Evolutionary conservation across 345 rosid genomes (phyloP), one percentile per base, ranked within the genome.

Genomic region (Adansonia digitata): DNA sequence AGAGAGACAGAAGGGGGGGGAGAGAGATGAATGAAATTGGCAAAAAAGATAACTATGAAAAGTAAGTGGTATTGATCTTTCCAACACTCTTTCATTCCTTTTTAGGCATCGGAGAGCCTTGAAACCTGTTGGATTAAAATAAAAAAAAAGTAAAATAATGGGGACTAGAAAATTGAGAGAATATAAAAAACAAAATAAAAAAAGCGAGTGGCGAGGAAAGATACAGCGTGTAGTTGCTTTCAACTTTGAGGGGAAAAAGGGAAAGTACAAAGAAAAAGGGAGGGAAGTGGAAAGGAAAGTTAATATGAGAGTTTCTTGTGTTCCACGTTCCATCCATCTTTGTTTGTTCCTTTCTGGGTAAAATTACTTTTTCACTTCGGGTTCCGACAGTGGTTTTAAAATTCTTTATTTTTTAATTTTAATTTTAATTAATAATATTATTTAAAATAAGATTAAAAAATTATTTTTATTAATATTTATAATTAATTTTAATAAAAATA

Each of bases 151-250:
- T 24, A 26, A 10, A 56, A 12, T 56, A 56, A 56, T 24, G 5
- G 34, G 3, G 34, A 10, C 0, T 56, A 2, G 7, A 56, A 56
- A 12, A 24, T 24, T 56, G 4, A 56, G 34, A 15, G 31, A 2
- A 22, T n/a, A n/a, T n/a, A n/a, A n/a, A n/a, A n/a, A n/a, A n/a
- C n/a, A n/a, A 51, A 17, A 17, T 8, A 6, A n/a, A 51, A 24
- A 22, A 12, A 26, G 35, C 34, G 62, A 84, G 87, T 81, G 89
- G 88, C 85, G 27, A 75, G 72, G 85, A 86, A 80, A 84, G 85
- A 67, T 83, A 85, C 87, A 84, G 84, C 75, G 88, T 71, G 84
- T 85, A 11, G 12, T 39, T 37, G 48, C 52, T 22, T 83, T 89
- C 86, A 67, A 74, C 82, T 83, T 85, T 81, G 42, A 64, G 59